These are phyloP conservation scores for Cymbopogon citratus DNA, from an alignment of 176 grass and related monocot genomes.

Conservation along the genomic window DNA sequence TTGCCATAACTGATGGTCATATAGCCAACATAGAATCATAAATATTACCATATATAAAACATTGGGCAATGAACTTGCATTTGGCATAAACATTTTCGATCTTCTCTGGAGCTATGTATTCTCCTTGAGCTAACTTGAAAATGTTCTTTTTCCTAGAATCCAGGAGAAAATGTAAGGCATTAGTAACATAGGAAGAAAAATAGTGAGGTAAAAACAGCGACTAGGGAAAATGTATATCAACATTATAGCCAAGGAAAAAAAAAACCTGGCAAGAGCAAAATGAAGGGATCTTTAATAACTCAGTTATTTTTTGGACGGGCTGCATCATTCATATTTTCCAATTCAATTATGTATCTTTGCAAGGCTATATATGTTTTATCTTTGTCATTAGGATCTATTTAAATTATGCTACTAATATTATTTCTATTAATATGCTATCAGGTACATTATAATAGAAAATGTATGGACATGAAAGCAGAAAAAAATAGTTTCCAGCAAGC, in stretches of 20 bases:
- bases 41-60: slow-evolving; percentile 88
- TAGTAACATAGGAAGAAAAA: slow-evolving; percentile 16
- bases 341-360: not conserved
- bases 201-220: not conserved
- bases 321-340: not conserved
- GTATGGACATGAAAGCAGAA: not conserved
- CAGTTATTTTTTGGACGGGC: not conserved
- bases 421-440: not conserved
- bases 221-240: not conserved
- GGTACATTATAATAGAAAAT: not conserved
- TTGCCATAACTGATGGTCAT: not conserved
- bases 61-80: slow-evolving; percentile 94
- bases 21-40: not conserved
- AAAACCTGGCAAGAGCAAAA: not conserved
- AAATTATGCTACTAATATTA: not conserved
- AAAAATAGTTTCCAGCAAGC: too few relatives aligned
- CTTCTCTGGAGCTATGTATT: slow-evolving; percentile 97
- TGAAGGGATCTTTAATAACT: not conserved
- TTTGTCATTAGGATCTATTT: not conserved
- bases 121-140: slow-evolving; percentile 97
- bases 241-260: not conserved
- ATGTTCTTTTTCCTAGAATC: slow-evolving; percentile 94
- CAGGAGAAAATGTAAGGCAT: not conserved
- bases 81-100: slow-evolving; percentile 94
- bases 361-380: not conserved